Conservation (phyloP, 2,329 filamentous ascomycete species). For the Tolypocladium endophyticum region DNA sequence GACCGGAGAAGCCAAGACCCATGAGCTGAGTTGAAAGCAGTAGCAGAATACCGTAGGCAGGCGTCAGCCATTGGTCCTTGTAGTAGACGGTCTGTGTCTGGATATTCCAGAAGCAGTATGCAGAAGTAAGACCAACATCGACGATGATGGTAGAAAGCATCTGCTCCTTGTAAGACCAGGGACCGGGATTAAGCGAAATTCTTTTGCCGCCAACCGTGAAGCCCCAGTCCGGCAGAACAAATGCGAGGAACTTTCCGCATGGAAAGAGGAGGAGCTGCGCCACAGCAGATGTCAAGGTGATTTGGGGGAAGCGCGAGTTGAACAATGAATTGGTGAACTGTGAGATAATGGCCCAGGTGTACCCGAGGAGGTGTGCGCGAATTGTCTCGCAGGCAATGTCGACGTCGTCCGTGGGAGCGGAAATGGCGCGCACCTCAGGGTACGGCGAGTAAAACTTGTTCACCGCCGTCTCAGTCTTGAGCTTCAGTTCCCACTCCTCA, state of each 20-base stretch:
- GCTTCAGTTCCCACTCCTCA: conserved; percentile 7
- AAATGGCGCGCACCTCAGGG: conserved; percentile 16
- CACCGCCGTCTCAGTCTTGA: conserved; percentile 9
- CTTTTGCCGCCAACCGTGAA: conserved; percentile 21
- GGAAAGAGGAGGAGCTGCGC: conserved; percentile 30
- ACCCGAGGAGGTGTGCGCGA: conserved; percentile 15
- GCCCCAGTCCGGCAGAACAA: conserved; percentile 30
- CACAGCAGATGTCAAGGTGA: conserved; percentile 2
- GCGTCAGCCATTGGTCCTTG: conserved; percentile 18
- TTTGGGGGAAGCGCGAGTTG: conserved; percentile 6
- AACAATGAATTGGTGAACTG: conserved; percentile 7
- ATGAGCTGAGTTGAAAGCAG: conserved; percentile 21
- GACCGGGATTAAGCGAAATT: conserved; percentile 27
- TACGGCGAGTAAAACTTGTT: conserved; percentile 13
- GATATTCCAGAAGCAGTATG: conserved; percentile 10
- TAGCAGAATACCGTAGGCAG: conserved; percentile 19
- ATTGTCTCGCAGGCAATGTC: conserved; percentile 16
- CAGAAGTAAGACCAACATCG: conserved; percentile 7
- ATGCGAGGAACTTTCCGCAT: conserved; percentile 27
- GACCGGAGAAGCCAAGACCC: conserved; percentile 20
- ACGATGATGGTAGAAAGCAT: conserved; percentile 29
- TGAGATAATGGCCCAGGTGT: conserved; percentile 12
- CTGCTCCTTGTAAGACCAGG: conserved; percentile 32
- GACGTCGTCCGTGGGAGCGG: conserved; percentile 15
- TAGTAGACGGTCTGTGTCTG: conserved; percentile 18